phyloP scores from a whole-genome alignment of 768 basidiomycete species.

The Suillus clintonianus region DNA sequence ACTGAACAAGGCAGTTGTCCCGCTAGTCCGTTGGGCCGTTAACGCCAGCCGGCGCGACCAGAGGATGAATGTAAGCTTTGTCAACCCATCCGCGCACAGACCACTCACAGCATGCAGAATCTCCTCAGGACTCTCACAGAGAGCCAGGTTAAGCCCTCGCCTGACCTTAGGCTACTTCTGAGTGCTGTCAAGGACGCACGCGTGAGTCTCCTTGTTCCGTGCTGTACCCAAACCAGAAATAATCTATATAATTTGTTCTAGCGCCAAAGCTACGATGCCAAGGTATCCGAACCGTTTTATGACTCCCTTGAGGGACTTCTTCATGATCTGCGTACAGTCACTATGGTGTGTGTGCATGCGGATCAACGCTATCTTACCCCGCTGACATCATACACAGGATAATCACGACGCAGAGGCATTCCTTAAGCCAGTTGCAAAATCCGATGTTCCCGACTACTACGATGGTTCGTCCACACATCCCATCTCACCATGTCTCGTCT shows the following conservation, averaged over 20 bases:
- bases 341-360: conserved; percentile 49
- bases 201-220: conserved; percentile 50
- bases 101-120: conserved; percentile 52
- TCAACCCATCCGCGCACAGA: conserved; percentile 12
- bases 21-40: conserved; percentile 15
- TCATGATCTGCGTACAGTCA: conserved; percentile 78
- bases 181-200: conserved; percentile 85
- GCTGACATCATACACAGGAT: conserved; percentile 48
- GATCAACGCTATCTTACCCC: conserved; percentile 25
- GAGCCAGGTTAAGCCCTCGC: conserved; percentile 63
- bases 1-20: conserved; percentile 26
- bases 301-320: conserved; percentile 91
- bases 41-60: conserved; percentile 22
- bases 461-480: conserved; percentile 57
- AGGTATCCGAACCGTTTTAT: conserved; percentile 86
- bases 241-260: conserved; percentile 31
- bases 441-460: conserved; percentile 92
- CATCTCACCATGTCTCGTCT: conserved; percentile 4
- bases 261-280: conserved; percentile 57
- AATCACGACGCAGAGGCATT: conserved; percentile 94
- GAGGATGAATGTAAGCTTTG: conserved; percentile 41
- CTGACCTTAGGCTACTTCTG: conserved; percentile 80
- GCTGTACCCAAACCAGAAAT: background rate
- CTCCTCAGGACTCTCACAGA: conserved; percentile 86
- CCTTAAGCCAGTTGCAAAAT: conserved; percentile 86